Percentiles rank a stretch among this genome's conserved stretches.
Evolutionary conservation across 2,329 filamentous ascomycete species (phyloP).

Genomic region (Aureobasidium sp.): DNA sequence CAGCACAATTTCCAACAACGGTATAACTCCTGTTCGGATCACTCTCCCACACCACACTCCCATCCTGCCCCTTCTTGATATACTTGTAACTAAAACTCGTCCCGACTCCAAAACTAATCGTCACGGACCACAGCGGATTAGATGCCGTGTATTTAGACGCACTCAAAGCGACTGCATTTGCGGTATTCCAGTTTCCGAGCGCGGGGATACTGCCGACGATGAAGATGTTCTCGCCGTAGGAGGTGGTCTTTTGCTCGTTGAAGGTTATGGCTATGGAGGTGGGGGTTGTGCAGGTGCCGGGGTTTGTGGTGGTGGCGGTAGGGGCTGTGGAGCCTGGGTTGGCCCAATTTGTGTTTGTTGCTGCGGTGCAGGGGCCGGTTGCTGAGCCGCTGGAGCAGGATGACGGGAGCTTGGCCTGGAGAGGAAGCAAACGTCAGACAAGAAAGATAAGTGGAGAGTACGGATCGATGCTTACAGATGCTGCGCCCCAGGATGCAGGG

Average conservation of each 20-base stretch:
- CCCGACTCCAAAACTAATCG: constrained; percentile 50
- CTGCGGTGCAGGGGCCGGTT: constrained; percentile 25
- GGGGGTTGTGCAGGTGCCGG: constrained; percentile 25
- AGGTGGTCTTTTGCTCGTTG: constrained; percentile 50
- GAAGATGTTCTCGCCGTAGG: constrained; percentile 58
- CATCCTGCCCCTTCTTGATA: constrained; percentile 51
- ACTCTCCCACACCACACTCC: constrained; percentile 56
- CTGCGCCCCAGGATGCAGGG: constrained; percentile 51
- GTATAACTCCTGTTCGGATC: constrained; percentile 44
- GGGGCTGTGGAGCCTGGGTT: constrained; percentile 27
- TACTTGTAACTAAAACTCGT: constrained; percentile 58
- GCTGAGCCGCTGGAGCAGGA: constrained; percentile 24
- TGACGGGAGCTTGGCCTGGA: constrained; percentile 20
- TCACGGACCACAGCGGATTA: constrained; percentile 56
- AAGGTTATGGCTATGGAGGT: constrained; percentile 51
- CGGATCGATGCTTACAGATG: constrained; percentile 25
- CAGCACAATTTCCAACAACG: constrained; percentile 34
- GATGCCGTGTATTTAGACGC: constrained; percentile 52
- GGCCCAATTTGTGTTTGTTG: constrained; percentile 27
- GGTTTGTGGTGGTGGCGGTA: constrained; percentile 24
- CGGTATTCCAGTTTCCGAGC: constrained; percentile 55
- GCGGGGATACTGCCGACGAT: constrained; percentile 53
- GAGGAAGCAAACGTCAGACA: constrained; percentile 22
- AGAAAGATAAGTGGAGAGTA: too few relatives aligned
- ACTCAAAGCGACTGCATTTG: constrained; percentile 50